Evolutionary conservation across 495 filamentous ascomycete genomes (phyloP), one percentile per base, ranked within the genome.

Genomic region (Lentithecium fluviatile): DNA sequence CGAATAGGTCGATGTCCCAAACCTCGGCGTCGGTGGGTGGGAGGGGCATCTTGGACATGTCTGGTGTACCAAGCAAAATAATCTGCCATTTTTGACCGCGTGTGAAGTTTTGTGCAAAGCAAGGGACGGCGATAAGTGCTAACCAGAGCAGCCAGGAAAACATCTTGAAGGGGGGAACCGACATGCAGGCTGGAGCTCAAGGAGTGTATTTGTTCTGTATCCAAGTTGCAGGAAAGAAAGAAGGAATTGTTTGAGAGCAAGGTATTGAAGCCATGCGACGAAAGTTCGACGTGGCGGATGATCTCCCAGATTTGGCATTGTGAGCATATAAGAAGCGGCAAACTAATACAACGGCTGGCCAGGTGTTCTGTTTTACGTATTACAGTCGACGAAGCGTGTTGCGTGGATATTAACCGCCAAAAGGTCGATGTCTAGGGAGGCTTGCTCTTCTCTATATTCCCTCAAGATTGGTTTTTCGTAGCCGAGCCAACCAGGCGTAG

Each of bases 1-100:
- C 71, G 73, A 85, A 85, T 1, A 88, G 76, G 53, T 88, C 85
- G 52, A 86, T 81, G 71, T 86, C 83, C 72, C 80, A 86, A 56
- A 86, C 74, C 7, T 71, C 47, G 0, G 77, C 80, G 45, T 82
- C 58, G 0, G 59, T 60, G 1, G 62, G 62, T 17, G 62, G 56
- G 17, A 65, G 52, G 17, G 62, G 62, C 26, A 20, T 49, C 29
- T 60, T 65, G 1, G 62, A 50, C 15, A 40, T 56, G 37, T 65
- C 62, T 17, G 56, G 62, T 12, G 36, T 38, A 13, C 56, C 62
- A 7, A 49, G 29, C 1, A 65, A 25, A 25, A 65, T 60, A 50
- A 65, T 65, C 19, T 65, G 62, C 13, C 11, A 65, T 52, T 65
- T 65, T 26, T 65, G 62, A 1, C 62, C 62, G 29, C 37, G 8